Evolutionary conservation across 108 stramenopile genomes (phyloP), one percentile per base, ranked within the genome.

Genomic region (Cyclostephanos invisitatus): DNA sequence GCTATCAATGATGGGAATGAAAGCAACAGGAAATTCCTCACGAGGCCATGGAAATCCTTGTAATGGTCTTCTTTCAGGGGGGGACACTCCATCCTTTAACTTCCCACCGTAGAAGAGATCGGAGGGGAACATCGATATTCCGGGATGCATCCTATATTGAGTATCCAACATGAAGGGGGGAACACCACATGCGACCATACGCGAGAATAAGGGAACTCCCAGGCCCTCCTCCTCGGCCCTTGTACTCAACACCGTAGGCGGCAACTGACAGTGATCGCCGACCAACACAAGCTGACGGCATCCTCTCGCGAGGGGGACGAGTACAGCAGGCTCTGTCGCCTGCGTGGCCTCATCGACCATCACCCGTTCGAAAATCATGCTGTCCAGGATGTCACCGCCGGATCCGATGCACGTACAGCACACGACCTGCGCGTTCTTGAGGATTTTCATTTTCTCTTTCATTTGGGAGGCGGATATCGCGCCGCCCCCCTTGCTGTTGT

Each of bases 231-330:
- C 92, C 63, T 91, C 91, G 15, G 96, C 93, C 48, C 84, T 65
- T 9, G 90, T 94, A 47, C 87, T 87, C 27, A 97, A 82, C 11
- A 98, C 92, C 17, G 95, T 96, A 9, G 97, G 91, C 7, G 96
- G 96, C 29, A 98, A 78, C 85, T 99, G 98, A 67, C 96, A 96
- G 61, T 97, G 97, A 83, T 99, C 98, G 17, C 98, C 97, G 1
- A 99, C 97, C 36, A 99, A 83, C 10, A 99, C 94, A 32, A 98
- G 85, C 68, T 96, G 95, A 64, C 95, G 75, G 75, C 96, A 96
- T 40, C 96, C 95, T 61, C 94, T 72, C 56, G 91, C 90, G 68
- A 98, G 72, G 6, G 97, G 96, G 7, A 97, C 94, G 35, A 97
- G 81, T 10, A 93, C 90, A 18, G 93, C 91, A 10, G 93, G 94